Evolutionary conservation across 2,329 filamentous ascomycete species (phyloP).

Genomic region (Cladosporium sp.): DNA sequence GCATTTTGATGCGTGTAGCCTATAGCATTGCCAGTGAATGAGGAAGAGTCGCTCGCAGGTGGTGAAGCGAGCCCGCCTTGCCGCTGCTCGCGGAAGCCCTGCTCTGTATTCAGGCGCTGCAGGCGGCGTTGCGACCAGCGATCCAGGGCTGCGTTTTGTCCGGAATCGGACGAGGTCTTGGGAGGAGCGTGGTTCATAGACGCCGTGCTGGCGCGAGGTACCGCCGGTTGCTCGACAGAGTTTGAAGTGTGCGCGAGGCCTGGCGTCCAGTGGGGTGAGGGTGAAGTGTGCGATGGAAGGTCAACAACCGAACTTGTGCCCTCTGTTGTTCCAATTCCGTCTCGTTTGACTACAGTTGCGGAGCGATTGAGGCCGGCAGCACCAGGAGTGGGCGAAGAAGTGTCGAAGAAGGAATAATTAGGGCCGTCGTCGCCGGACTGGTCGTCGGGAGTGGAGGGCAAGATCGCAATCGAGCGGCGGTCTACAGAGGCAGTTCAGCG

Average conservation of each 20-base stretch:
- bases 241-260: conserved; percentile 8
- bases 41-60: conserved; percentile 18
- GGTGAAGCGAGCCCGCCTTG: conserved; percentile 26
- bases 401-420: conserved; percentile 15
- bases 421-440: conserved; percentile 11
- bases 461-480: conserved; percentile 22
- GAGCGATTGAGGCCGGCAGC: conserved; percentile 21
- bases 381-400: conserved; percentile 14
- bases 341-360: conserved; percentile 24
- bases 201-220: conserved; percentile 16
- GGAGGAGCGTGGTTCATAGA: conserved; percentile 29
- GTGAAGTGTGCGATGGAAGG: conserved; percentile 5
- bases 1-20: conserved; percentile 5
- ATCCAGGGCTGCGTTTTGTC: conserved; percentile 27
- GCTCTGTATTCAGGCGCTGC: conserved; percentile 37
- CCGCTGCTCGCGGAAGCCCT: conserved; percentile 35
- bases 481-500: conserved; percentile 15
- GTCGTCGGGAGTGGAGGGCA: conserved; percentile 14
- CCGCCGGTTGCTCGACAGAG: conserved; percentile 6
- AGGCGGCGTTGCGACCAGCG: conserved; percentile 35
- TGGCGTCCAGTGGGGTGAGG: conserved; percentile 10
- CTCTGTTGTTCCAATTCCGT: neutral
- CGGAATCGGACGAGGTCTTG: conserved; percentile 33
- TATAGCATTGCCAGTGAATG: conserved; percentile 13
- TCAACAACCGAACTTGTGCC: neutral